Conservation (phyloP, 371 early-diverging fungal species). For the Capniomyces stellatus region DNA sequence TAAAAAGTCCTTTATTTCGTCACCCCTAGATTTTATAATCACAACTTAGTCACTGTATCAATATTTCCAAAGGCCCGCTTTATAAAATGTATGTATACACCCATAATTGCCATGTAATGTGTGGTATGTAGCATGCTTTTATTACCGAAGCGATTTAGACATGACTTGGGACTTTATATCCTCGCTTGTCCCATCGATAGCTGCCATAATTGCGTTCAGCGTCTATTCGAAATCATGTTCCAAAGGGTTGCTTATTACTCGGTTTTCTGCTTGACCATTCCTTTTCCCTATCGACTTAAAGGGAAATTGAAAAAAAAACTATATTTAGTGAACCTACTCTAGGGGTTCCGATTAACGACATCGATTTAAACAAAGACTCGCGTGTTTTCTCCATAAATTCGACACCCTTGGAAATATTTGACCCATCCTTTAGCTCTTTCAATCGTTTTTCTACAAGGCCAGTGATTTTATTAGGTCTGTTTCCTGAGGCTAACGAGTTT, state of each 20-base stretch:
- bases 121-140: too few species aligned
- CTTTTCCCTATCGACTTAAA: too few species aligned
- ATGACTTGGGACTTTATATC: neutral
- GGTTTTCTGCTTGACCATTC: neutral
- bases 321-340: slow-evolving; percentile 2
- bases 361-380: slow-evolving; percentile 18
- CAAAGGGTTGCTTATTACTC: slow-evolving; percentile 1
- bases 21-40: neutral
- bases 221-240: neutral
- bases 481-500: slow-evolving; percentile 17
- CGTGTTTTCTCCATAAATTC: slow-evolving; percentile 10
- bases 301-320: neutral
- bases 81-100: neutral
- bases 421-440: neutral
- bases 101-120: neutral
- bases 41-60: neutral
- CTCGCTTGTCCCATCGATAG: neutral
- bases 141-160: neutral
- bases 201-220: neutral
- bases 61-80: neutral
- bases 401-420: slow-evolving; percentile 3
- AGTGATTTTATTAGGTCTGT: slow-evolving; percentile 9
- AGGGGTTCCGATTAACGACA: slow-evolving; percentile 19
- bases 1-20: slow-evolving; percentile 9
- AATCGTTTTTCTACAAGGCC: slow-evolving; percentile 5